These are phyloP conservation scores for Mycena epipterygia DNA, from an alignment of 768 basidiomycete genomes.

Conservation along the genomic window DNA sequence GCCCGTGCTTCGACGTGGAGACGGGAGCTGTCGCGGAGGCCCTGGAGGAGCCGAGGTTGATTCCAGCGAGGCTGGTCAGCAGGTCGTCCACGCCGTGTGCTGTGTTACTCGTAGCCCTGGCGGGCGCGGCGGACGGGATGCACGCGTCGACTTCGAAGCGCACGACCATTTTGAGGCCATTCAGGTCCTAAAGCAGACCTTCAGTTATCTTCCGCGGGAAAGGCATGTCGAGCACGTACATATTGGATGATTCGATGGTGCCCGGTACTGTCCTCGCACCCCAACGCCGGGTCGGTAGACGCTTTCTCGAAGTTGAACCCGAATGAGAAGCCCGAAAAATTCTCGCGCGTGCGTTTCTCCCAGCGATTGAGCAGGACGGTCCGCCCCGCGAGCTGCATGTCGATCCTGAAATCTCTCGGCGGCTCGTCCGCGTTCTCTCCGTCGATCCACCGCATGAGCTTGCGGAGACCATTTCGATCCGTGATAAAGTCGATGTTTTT, in stretches of 20 bases:
- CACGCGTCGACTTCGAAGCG: conserved; percentile 71
- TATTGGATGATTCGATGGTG: conserved; percentile 77
- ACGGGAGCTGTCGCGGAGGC: conserved; percentile 26
- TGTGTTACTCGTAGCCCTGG: conserved; percentile 13
- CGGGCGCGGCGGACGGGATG: conserved; percentile 44
- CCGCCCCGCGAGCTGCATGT: conserved; percentile 72
- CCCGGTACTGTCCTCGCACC: conserved; percentile 64
- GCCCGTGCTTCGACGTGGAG: conserved; percentile 28
- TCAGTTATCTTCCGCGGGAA: background rate
- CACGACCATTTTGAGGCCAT: conserved; percentile 69
- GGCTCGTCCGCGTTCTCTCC: conserved; percentile 59
- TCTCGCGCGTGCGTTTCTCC: conserved; percentile 55
- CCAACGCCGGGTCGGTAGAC: conserved; percentile 60
- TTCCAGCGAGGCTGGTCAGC: conserved; percentile 46
- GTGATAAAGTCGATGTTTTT: conserved; percentile 59
- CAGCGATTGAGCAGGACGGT: conserved; percentile 77
- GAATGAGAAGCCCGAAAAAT: conserved; percentile 57
- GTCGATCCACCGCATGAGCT: conserved; percentile 62
- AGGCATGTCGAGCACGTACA: conserved; percentile 55
- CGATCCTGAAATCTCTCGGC: conserved; percentile 73
- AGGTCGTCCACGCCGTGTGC: conserved; percentile 52
- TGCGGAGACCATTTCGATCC: conserved; percentile 68
- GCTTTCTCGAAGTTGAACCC: conserved; percentile 75
- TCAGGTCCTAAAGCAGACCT: conserved; percentile 60
- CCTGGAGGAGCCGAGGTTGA: conserved; percentile 46